These are phyloP conservation scores for Chrysanthemum makinoi DNA, from an alignment of 129 eudicot genomes.

Conservation along the genomic window DNA sequence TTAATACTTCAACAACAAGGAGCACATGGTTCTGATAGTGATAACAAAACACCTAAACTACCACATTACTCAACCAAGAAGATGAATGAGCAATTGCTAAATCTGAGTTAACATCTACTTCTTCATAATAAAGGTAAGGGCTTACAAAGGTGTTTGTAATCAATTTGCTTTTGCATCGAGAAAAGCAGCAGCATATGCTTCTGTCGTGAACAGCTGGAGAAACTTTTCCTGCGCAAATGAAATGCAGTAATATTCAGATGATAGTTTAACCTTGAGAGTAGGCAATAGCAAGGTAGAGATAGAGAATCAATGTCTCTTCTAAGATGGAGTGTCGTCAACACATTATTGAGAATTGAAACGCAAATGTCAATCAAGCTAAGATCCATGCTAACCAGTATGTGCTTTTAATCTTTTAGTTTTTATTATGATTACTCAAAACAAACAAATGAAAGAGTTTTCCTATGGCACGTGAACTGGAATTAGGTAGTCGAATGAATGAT, in stretches of 20 bases:
- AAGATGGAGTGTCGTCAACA: neutral
- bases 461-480: neutral
- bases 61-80: neutral
- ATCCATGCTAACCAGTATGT: neutral
- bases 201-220: slow-evolving; percentile 63
- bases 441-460: neutral
- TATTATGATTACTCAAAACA: slow-evolving; percentile 1
- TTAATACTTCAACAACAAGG: neutral
- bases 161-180: slow-evolving; percentile 51
- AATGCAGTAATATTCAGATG: slow-evolving; percentile 12
- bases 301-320: neutral
- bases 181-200: slow-evolving; percentile 67
- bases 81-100: neutral
- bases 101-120: neutral
- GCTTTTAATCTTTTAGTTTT: neutral
- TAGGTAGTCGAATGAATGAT: neutral
- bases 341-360: neutral
- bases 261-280: neutral
- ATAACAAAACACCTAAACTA: too few species aligned
- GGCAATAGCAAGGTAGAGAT: neutral
- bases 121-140: slow-evolving; percentile 1
- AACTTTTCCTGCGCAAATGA: slow-evolving; percentile 65
- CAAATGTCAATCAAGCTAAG: neutral
- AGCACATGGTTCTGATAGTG: neutral
- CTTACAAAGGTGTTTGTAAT: slow-evolving; percentile 71